A percentile compares a stretch with the other conserved stretches of the same genome.
Evolutionary conservation across 176 grass and related monocot genomes (phyloP).

Genomic region (Carex scoparia): DNA sequence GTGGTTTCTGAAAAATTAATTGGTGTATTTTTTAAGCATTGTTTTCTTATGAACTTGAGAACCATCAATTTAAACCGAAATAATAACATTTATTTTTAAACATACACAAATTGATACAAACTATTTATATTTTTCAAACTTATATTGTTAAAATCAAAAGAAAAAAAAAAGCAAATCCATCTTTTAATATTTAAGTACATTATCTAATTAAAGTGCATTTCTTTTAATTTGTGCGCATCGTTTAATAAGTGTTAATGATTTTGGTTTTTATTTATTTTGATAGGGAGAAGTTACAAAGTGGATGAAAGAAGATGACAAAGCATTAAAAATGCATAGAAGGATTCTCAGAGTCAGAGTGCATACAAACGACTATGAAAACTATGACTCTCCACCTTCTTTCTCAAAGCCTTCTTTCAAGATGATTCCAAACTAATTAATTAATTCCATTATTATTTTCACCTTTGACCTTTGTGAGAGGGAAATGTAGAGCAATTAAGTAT

Average conservation of each 20-base stretch:
- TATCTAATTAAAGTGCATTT: not conserved
- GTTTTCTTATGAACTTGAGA: not conserved
- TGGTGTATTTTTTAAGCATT: not conserved
- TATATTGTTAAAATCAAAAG: not conserved
- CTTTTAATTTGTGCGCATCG: no score
- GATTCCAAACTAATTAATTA: constrained; percentile 16
- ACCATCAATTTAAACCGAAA: not conserved
- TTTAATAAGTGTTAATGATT: not conserved
- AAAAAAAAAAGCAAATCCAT: no score
- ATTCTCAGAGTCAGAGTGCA: constrained; percentile 1
- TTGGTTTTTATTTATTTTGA: not conserved
- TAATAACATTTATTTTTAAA: not conserved
- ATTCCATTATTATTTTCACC: not conserved
- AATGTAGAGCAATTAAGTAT: not conserved
- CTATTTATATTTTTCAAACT: not conserved
- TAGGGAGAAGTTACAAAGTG: not conserved
- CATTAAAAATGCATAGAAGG: constrained; percentile 8
- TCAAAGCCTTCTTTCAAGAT: constrained; percentile 27
- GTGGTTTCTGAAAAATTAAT: no score
- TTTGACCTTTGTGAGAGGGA: no score
- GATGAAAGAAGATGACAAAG: not conserved
- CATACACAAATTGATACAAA: not conserved
- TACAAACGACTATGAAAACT: constrained; percentile 18
- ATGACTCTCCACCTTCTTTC: constrained; percentile 1
- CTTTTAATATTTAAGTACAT: not conserved